A percentile compares a stretch with the other conserved stretches of the same genome.
Conservation (phyloP, 2,329 filamentous ascomycete genomes). For the Claviceps quebecensis region DNA sequence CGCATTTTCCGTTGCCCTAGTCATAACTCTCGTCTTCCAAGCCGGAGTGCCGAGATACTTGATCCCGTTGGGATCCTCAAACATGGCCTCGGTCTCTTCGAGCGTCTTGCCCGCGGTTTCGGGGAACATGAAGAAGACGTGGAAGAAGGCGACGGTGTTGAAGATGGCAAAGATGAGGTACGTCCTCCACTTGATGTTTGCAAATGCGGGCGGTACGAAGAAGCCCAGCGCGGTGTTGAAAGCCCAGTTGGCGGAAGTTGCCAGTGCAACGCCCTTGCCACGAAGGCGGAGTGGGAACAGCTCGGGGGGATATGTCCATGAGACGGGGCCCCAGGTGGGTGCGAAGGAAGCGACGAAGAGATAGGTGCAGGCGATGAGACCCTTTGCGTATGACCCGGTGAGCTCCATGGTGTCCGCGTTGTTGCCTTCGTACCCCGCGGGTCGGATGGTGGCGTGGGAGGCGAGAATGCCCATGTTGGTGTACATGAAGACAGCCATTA, state of each 20-base stretch:
- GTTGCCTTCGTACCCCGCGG: conserved; percentile 31
- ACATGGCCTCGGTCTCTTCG: conserved; percentile 35
- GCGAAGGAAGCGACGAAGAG: conserved; percentile 41
- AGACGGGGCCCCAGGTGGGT: conserved; percentile 34
- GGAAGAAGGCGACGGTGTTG: conserved; percentile 33
- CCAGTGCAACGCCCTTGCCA: conserved; percentile 38
- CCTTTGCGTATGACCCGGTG: conserved; percentile 33
- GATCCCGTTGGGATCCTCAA: conserved; percentile 23
- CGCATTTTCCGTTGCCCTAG: conserved; percentile 8
- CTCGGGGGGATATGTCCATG: conserved; percentile 46
- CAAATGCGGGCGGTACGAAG: conserved; percentile 24
- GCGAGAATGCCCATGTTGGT: conserved; percentile 39
- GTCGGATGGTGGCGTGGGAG: conserved; percentile 26
- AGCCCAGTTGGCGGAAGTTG: conserved; percentile 31
- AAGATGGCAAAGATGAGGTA: conserved; percentile 41
- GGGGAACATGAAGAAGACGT: conserved; percentile 41
- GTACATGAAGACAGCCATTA: conserved; percentile 50
- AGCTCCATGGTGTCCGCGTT: conserved; percentile 33
- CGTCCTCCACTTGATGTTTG: conserved; percentile 32
- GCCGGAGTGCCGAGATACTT: conserved; percentile 17
- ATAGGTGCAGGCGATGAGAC: conserved; percentile 50
- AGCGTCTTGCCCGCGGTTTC: conserved; percentile 42
- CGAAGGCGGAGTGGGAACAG: conserved; percentile 32
- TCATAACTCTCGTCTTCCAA: conserved; percentile 18
- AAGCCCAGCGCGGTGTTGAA: conserved; percentile 27